Base-by-base conservation (phyloP, 1,139 yeast species). In the Candida gigantensis region DNA sequence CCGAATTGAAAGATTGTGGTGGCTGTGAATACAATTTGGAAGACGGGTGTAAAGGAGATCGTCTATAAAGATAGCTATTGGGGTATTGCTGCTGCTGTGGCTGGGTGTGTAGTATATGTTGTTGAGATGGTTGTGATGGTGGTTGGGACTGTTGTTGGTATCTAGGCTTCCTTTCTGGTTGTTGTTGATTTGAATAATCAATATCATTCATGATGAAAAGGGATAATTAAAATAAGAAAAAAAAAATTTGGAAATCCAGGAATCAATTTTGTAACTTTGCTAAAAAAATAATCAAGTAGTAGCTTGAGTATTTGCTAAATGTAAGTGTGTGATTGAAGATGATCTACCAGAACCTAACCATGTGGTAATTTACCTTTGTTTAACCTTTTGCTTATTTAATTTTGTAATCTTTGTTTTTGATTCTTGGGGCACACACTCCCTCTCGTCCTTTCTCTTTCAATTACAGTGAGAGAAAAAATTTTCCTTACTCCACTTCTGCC, bases 1-100 rank as follows among this genome's bases (percentile, higher is more conserved):
- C 70, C 12, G 68, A 59, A 42, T 51, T 64, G 55, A 44, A 58
- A 52, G 13, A 47, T 42, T 37, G 52, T 36, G 13, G 60, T 52
- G 40, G 52, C 46, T 34, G 56, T 37, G 43, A 28, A 30, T 42
- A 42, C 39, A 42, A 35, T 28, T 40, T 40, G 2, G 43, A 38
- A 8, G 41, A 28, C 15, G 46, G 46, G 29, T 42, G 34, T 30
- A 42, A 17, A 4, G 46, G 46, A 6, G 46, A 42, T 36, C 35
- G 40, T 32, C 42, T 28, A 24, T 31, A 30, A 8, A 30, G 37
- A 15, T 14, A 16, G 14, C 18, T 23, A 12, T 13, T 29, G 13
- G 17, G n/a, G 16, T 16, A 11, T 18, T 6, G 16, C 15, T 23
- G 21, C 14, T 21, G 23, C 7, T 24, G 25, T 18, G 18, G 28